These are phyloP conservation scores for Wickerhamiella infanticola DNA, from an alignment of 1,139 yeast species.

Conservation along the genomic window DNA sequence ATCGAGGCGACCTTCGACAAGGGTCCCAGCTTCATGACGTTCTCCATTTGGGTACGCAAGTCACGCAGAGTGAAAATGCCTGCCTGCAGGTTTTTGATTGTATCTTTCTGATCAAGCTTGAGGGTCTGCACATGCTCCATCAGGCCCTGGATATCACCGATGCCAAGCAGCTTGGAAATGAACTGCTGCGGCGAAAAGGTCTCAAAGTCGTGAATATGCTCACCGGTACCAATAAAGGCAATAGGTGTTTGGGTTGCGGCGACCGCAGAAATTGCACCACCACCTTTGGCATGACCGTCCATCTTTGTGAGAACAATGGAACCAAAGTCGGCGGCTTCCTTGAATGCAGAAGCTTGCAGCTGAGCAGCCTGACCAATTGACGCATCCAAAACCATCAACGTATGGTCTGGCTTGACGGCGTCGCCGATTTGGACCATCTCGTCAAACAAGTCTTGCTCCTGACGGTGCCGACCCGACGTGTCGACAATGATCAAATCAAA, in stretches of 20 bases:
- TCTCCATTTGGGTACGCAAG: constrained; percentile 89
- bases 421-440: constrained; percentile 91
- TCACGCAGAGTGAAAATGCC: constrained; percentile 89
- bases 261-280: constrained; percentile 98
- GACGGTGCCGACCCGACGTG: constrained; percentile 96
- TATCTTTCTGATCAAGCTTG: constrained; percentile 80
- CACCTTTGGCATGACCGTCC: constrained; percentile 99
- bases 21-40: constrained; percentile 94
- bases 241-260: constrained; percentile 97
- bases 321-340: constrained; percentile 85
- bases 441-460: constrained; percentile 77
- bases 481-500: constrained; percentile 92
- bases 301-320: constrained; percentile 88
- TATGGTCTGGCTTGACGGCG: constrained; percentile 78
- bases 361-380: constrained; percentile 98
- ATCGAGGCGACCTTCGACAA: constrained; percentile 81
- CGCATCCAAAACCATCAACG: constrained; percentile 95
- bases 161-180: constrained; percentile 77
- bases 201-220: constrained; percentile 87
- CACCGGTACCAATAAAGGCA: constrained; percentile 95
- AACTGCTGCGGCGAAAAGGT: constrained; percentile 82
- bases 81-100: constrained; percentile 74
- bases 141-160: constrained; percentile 87
- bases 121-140: constrained; percentile 87
- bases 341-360: constrained; percentile 84